Evolutionary conservation across 2,329 filamentous ascomycete genomes (phyloP), one percentile per base, ranked within the genome.

Genomic region (Sporothrix protearum): DNA sequence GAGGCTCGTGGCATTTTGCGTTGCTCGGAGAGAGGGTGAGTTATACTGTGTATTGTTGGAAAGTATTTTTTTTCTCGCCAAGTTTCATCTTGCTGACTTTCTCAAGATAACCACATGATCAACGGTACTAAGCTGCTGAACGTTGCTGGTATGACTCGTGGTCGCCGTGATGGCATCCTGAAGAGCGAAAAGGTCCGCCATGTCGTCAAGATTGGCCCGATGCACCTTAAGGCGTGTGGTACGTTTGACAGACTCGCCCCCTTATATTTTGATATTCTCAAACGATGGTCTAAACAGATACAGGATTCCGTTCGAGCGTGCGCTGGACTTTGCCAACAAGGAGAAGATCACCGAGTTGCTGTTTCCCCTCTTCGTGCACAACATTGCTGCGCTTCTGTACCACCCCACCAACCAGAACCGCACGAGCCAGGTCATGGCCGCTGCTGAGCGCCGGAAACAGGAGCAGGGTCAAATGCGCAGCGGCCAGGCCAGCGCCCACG

Each of bases 201-300:
- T 81, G 96, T 98, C 14, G 96, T 98, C 73, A 99, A 99, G 83
- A 98, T 99, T 80, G 96, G 96, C 0, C 96, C 96, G 3, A 99
- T 99, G 96, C 96, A 98, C 80, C 83, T 99, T 59, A 99, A 99
- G 83, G 96, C 78, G 94, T 97, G 76, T 97, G 94, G 94, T 96
- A 86, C 83, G 91, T 84, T 72, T 55, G 53, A 12, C 57, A 19
- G 33, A 7, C 22, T 14, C 28, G 33, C n/a, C 42, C 25, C 2
- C 9, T 9, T 2, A 49, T 70, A 10, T 12, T 57, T 63, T 74
- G 68, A 77, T 71, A 75, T 75, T 39, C 10, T 14, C 16, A 51
- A 10, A 12, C 30, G n/a, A 6, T 14, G 3, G 14, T 14, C 57
- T 47, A 61, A 61, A 61, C 68, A 33, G 30, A 22, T 66, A 22